These are phyloP conservation scores for Emericellopsis cladophorae DNA, from an alignment of 2,329 filamentous ascomycete species.

Conservation along the genomic window DNA sequence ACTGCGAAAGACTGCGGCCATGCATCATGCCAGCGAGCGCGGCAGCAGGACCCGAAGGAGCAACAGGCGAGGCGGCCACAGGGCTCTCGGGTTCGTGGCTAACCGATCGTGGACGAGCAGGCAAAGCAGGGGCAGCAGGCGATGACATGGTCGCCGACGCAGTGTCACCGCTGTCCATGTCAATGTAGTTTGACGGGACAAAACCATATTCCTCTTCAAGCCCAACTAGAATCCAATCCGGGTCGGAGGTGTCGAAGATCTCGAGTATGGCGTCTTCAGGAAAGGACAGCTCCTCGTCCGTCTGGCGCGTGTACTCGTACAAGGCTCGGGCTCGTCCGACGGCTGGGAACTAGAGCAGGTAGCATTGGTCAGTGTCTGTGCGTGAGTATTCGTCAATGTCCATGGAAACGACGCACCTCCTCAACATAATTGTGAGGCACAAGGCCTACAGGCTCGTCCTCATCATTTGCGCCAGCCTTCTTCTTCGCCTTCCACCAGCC, in stretches of 20 bases:
- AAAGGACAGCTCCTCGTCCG: slow-evolving; percentile 94
- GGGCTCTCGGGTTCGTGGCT: slow-evolving; percentile 20
- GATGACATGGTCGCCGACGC: slow-evolving; percentile 20
- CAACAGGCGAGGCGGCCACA: slow-evolving; percentile 6
- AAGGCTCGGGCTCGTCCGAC: slow-evolving; percentile 70
- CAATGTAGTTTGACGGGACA: slow-evolving; percentile 91
- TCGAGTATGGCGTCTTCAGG: slow-evolving; percentile 72
- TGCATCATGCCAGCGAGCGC: slow-evolving; percentile 45
- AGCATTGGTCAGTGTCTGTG: neutral
- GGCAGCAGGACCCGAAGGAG: slow-evolving; percentile 32
- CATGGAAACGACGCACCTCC: slow-evolving; percentile 49
- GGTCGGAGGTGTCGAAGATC: slow-evolving; percentile 83
- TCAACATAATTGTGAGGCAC: slow-evolving; percentile 94
- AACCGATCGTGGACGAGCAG: slow-evolving; percentile 23
- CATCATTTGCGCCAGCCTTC: slow-evolving; percentile 68
- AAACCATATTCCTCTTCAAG: slow-evolving; percentile 81
- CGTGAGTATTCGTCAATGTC: neutral
- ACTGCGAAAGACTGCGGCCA: slow-evolving; percentile 23
- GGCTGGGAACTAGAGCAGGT: slow-evolving; percentile 43
- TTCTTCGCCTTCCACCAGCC: slow-evolving; percentile 97
- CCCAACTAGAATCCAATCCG: slow-evolving; percentile 92
- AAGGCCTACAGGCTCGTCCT: slow-evolving; percentile 81
- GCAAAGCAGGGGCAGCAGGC: slow-evolving; percentile 27
- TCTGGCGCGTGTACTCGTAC: slow-evolving; percentile 96
- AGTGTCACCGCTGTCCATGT: slow-evolving; percentile 42